Base-by-base conservation (phyloP, 1,139 yeast species). In the Zygotorulaspora mrakii region DNA sequence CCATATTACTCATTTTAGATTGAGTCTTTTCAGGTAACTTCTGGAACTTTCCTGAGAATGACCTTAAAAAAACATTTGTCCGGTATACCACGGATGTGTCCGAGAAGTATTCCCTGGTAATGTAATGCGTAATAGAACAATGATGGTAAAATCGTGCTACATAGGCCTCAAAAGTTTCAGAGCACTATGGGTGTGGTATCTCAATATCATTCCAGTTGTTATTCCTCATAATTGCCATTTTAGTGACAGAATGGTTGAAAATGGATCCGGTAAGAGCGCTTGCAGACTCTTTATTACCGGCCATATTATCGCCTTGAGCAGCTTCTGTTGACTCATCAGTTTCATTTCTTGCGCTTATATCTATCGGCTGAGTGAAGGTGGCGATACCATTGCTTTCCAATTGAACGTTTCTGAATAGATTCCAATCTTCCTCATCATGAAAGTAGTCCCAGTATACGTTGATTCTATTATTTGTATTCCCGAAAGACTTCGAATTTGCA, bases 401-500 rank as follows among this genome's bases (percentile, higher is more conserved):
- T 25, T 52, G 52, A 17, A 48, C 41, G 9, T 46, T 43, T 29
- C 48, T 49, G 33, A 55, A 55, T 7, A 50, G 39, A 30, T 49
- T 48, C 55, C 58, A 54, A 35, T 52, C 55, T 14, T 52, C 57
- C 31, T 55, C 58, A 22, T 53, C 57, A 27, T 52, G 54, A 29
- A 54, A 55, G 25, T 43, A 47, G 27, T 53, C 56, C 59, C 59
- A 55, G 29, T 52, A 55, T 18, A 40, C 43, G 40, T 46, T 45
- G 22, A 38, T 43, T 20, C 24, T 33, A 16, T 42, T 24, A 18
- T 30, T 32, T 21, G 27, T 12, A 17, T 30, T 43, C 13, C 36
- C 37, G 29, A 33, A 33, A 6, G 17, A 24, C 31, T 33, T 33
- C 6, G 39, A 22, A 4, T 30, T 24, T 10, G 24, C 31, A 5